Evolutionary conservation across 2,329 filamentous ascomycete genomes (phyloP).

Genomic region (Cordyceps pruinosa): DNA sequence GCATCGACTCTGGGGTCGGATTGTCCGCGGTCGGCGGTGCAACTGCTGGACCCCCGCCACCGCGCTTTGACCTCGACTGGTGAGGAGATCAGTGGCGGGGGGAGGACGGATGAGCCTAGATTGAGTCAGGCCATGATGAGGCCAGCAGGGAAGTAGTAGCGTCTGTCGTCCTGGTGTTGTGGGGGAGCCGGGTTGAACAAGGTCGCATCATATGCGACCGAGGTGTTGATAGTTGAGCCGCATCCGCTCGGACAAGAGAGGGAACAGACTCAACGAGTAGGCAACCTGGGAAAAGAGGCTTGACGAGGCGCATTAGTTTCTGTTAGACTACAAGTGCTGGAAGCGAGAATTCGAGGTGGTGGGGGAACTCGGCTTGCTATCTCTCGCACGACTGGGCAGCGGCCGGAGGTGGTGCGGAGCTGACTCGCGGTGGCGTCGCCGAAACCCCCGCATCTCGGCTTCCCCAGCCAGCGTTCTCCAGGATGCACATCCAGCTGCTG

Average conservation of each 20-base stretch:
- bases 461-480: slow-evolving; percentile 4
- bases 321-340: neutral
- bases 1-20: neutral
- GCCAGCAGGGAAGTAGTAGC: neutral
- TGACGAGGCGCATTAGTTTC: neutral
- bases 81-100: neutral
- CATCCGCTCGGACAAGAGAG: neutral
- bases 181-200: neutral
- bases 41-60: neutral
- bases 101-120: too few species aligned
- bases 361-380: neutral
- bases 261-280: neutral
- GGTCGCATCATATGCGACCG: neutral
- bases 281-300: neutral
- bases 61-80: neutral
- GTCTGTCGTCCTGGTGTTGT: neutral
- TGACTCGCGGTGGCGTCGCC: neutral
- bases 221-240: slow-evolving; percentile 5
- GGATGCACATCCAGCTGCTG: neutral
- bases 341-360: neutral
- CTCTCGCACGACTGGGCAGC: neutral
- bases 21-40: neutral
- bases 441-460: slow-evolving; percentile 10
- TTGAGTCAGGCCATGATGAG: neutral
- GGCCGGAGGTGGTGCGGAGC: neutral